Conservation (phyloP, 2,329 filamentous ascomycete genomes). For the Colletotrichum viniferum region DNA sequence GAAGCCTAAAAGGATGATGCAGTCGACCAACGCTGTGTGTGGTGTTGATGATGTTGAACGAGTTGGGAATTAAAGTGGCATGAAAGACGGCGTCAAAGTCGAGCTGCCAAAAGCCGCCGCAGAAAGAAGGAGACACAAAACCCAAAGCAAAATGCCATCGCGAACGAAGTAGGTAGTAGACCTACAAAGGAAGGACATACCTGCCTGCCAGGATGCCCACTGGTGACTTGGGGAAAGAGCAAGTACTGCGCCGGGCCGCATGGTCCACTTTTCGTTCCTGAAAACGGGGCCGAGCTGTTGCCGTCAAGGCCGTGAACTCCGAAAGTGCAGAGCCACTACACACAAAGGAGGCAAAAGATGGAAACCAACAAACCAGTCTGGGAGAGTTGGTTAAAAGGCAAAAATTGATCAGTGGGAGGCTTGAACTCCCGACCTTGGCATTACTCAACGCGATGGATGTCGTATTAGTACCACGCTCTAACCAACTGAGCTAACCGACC, state of each 20-base stretch:
- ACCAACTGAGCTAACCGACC: slow-evolving; percentile 23
- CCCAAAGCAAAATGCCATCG: accelerated
- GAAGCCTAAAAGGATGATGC: background rate
- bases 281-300: background rate
- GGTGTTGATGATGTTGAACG: background rate
- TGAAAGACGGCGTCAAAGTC: background rate
- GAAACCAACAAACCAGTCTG: accelerated
- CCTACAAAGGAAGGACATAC: accelerated
- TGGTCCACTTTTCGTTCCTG: background rate
- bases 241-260: background rate
- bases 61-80: background rate
- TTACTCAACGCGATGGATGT: background rate
- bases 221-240: background rate
- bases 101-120: background rate
- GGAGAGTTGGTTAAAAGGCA: background rate
- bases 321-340: background rate
- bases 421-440: slow-evolving; percentile 22
- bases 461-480: slow-evolving; percentile 23
- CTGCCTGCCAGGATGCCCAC: background rate
- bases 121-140: background rate
- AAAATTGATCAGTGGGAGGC: slow-evolving; percentile 19
- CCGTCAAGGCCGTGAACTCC: background rate
- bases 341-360: background rate
- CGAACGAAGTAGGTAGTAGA: background rate
- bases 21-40: no score